phyloP scores from a whole-genome alignment of 2,329 filamentous ascomycete genomes.

The Microdochium bolleyi region DNA sequence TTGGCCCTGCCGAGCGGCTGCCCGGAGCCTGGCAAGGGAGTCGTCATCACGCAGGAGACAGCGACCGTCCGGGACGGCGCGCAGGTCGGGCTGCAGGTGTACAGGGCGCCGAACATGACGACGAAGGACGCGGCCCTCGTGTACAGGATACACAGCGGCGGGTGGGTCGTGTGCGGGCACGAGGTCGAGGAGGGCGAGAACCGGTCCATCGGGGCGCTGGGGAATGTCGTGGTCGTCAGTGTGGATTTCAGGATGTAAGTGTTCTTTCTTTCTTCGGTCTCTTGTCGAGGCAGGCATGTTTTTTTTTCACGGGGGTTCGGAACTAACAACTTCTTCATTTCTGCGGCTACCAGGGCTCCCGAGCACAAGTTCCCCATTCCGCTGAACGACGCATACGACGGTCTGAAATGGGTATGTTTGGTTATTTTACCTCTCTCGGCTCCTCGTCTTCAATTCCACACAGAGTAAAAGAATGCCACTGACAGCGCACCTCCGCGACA shows the following conservation, averaged over 20 bases:
- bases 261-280: not conserved
- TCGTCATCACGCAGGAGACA: constrained; percentile 17
- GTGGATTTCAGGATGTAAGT: constrained; percentile 25
- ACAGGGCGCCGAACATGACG: constrained; percentile 15
- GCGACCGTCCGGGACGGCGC: constrained; percentile 24
- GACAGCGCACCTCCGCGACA: not conserved
- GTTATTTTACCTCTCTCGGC: no score
- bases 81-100: constrained; percentile 25
- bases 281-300: not conserved
- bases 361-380: constrained; percentile 41
- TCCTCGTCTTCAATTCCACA: no score
- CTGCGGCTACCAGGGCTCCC: constrained; percentile 15
- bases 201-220: constrained; percentile 20
- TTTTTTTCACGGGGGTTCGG: no score
- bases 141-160: constrained; percentile 28
- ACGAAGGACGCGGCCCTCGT: constrained; percentile 13
- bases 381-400: constrained; percentile 42
- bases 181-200: constrained; percentile 26
- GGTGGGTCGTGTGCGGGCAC: constrained; percentile 23
- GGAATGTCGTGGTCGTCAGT: constrained; percentile 25
- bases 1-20: constrained; percentile 19
- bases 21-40: constrained; percentile 13
- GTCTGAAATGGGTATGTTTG: constrained; percentile 27
- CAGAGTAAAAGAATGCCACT: not conserved
- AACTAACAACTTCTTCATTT: not conserved